phyloP scores from a whole-genome alignment of 352 stramenopile genomes.

The Phytopythium ostracodes region DNA sequence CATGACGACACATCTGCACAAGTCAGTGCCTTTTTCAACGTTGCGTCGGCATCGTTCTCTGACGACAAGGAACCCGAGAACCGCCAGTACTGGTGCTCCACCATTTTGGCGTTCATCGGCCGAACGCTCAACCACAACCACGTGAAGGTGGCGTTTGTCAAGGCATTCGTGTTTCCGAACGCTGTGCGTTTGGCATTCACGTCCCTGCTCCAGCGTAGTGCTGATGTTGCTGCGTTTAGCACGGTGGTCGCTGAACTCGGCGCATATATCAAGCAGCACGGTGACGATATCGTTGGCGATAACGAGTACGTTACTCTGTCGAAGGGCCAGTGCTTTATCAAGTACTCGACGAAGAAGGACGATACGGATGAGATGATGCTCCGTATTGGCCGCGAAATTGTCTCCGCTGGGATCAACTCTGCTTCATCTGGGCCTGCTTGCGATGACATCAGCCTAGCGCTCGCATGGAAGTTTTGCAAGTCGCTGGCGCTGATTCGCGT shows the following conservation, averaged over 20 bases:
- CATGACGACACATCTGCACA: slow-evolving; percentile 31
- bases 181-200: slow-evolving; percentile 48
- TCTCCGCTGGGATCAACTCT: neutral
- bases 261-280: slow-evolving; percentile 40
- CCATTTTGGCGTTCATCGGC: slow-evolving; percentile 47
- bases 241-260: slow-evolving; percentile 51
- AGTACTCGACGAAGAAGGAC: slow-evolving; percentile 2
- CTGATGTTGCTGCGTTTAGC: slow-evolving; percentile 40
- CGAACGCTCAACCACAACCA: slow-evolving; percentile 46
- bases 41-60: slow-evolving; percentile 10
- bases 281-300: slow-evolving; percentile 36
- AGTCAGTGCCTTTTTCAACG: slow-evolving; percentile 43
- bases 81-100: slow-evolving; percentile 42
- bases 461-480: slow-evolving; percentile 71
- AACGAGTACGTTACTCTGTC: slow-evolving; percentile 42
- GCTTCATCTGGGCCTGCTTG: slow-evolving; percentile 1
- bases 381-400: slow-evolving; percentile 20
- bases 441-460: slow-evolving; percentile 22
- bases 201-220: slow-evolving; percentile 23
- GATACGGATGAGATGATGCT: slow-evolving; percentile 27
- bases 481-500: slow-evolving; percentile 47
- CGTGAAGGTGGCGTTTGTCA: slow-evolving; percentile 48
- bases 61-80: slow-evolving; percentile 9
- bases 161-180: slow-evolving; percentile 51
- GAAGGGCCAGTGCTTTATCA: slow-evolving; percentile 35